phyloP scores from a whole-genome alignment of 2,329 filamentous ascomycete genomes.

The Rutstroemia sp. region DNA sequence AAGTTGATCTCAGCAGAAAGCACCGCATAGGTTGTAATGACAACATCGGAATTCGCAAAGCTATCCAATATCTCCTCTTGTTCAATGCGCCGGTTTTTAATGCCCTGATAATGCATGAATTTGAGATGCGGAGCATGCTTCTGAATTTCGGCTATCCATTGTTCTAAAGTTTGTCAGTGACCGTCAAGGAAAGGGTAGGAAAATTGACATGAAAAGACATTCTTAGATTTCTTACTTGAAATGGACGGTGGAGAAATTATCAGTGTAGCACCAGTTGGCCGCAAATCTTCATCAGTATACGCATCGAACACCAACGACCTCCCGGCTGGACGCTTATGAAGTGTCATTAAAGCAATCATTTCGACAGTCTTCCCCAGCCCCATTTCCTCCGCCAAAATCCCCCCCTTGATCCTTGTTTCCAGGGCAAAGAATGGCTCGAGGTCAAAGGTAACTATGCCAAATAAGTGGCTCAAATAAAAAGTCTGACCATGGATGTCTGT shows the following conservation, averaged over 20 bases:
- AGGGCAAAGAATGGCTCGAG: conserved; percentile 35
- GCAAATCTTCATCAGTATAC: conserved; percentile 37
- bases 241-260: conserved; percentile 54
- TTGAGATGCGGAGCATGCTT: conserved; percentile 50
- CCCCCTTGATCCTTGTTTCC: conserved; percentile 39
- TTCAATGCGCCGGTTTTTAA: conserved; percentile 28
- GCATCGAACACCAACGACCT: conserved; percentile 28
- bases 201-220: background rate
- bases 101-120: conserved; percentile 50
- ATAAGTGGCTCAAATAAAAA: conserved; percentile 55
- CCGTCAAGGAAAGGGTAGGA: background rate
- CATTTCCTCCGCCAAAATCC: conserved; percentile 68
- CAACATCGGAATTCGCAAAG: conserved; percentile 47
- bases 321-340: conserved; percentile 42
- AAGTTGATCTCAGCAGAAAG: conserved; percentile 78
- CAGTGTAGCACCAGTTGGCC: conserved; percentile 47
- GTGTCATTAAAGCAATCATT: conserved; percentile 60
- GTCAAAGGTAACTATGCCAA: conserved; percentile 50
- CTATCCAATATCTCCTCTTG: conserved; percentile 34
- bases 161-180: conserved; percentile 31
- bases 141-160: conserved; percentile 55
- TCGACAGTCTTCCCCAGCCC: conserved; percentile 76
- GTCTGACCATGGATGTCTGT: conserved; percentile 39
- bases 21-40: conserved; percentile 60
- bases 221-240: conserved; percentile 2